Percentiles rank a stretch among this genome's conserved stretches.
phyloP scores from a whole-genome alignment of 1,284 basidiomycete species.

The Inonotus hispidus region DNA sequence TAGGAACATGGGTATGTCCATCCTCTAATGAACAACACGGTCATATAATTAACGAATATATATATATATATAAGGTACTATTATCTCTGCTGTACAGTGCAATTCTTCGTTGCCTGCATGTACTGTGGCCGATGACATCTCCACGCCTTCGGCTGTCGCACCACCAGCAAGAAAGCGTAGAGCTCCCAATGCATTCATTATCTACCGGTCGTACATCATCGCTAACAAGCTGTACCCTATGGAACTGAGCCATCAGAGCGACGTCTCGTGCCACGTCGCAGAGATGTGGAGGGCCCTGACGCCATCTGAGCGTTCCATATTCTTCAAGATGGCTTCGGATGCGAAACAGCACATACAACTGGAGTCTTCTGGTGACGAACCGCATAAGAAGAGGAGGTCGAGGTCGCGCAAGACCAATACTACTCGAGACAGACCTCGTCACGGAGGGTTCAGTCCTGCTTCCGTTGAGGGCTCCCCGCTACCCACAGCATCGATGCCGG shows the following conservation, averaged over 20 bases:
- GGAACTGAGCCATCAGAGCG: conserved; percentile 2
- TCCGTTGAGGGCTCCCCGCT: too few relatives aligned
- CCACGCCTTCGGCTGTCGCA: neutral
- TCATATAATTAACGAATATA: neutral
- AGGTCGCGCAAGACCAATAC: conserved; percentile 23
- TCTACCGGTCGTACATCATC: conserved; percentile 5
- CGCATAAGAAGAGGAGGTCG: conserved; percentile 21
- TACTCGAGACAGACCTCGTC: conserved; percentile 28
- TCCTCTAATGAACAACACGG: neutral
- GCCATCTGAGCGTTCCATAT: neutral
- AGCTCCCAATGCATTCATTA: conserved; percentile 13
- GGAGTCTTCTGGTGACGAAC: neutral
- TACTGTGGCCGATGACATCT: neutral
- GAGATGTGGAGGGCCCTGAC: neutral
- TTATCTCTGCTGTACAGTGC: neutral
- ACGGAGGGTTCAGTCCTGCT: too few relatives aligned
- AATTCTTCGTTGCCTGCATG: neutral
- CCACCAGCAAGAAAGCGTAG: neutral
- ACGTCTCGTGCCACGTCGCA: conserved; percentile 1
- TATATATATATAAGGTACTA: neutral
- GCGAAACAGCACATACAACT: neutral
- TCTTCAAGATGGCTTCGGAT: neutral
- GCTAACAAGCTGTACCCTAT: neutral
- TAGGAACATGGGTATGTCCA: too few relatives aligned
- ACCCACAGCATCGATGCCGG: too few relatives aligned